Evolutionary conservation across 441 rosid genomes (phyloP), one percentile per base, ranked within the genome.

Genomic region (Erodium moschatum): DNA sequence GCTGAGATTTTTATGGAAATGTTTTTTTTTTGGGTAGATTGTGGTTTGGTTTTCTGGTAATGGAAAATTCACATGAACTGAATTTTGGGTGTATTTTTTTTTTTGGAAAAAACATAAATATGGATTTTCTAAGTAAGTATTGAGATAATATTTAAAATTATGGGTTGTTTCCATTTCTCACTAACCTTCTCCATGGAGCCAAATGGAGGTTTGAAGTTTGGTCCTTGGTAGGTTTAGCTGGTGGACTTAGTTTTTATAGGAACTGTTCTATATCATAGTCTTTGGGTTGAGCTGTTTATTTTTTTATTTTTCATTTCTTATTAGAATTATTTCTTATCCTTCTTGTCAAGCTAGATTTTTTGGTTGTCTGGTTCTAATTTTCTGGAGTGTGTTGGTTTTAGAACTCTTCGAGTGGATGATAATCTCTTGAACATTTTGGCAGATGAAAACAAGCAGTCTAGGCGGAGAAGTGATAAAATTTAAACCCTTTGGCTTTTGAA

Each of bases 201-300:
- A 75, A 76, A 76, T 33, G 69, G 70, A 29, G 69, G 56, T 58
- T 67, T 70, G 40, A 56, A 38, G 75, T 74, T 75, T 78, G 81
- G 82, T 80, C 19, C 52, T 73, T 76, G 85, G 75, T 80, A 74
- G 85, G 85, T 76, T 9, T 62, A 76, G 61, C 40, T 9, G 19
- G 76, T 67, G 70, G 67, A 68, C 77, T 72, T 79, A 69, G 7
- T 62, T 74, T 79, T 82, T 71, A 50, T 40, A 33, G 48, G 13
- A 7, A 50, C 52, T 18, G 77, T 74, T 54, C 64, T 73, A 63
- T 13, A 50, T 5, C 19, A 13, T 48, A 13, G 58, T 50, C 58
- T 50, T 50, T 50, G 19, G 6, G 19, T n/a, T n/a, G 19, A 50
- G 58, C 58, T 42, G 48, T 5, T 35, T 35, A 35, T 3, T 38